Conservation (phyloP, 2,329 filamentous ascomycete species). For the Epichloe sibirici region DNA sequence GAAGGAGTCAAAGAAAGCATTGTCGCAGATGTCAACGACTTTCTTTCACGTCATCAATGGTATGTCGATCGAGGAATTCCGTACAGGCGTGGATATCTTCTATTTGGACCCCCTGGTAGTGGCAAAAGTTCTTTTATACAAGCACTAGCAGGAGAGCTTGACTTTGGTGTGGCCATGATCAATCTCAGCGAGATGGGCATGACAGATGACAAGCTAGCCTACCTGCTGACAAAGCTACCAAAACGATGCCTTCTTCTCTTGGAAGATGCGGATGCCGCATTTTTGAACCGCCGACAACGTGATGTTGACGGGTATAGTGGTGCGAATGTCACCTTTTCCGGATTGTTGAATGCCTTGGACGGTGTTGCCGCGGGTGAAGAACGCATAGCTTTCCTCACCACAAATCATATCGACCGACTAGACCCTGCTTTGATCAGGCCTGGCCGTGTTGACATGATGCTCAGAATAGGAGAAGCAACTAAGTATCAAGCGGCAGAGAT, state of each 20-base stretch:
- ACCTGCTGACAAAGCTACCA: constrained; percentile 75
- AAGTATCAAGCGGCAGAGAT: constrained; percentile 73
- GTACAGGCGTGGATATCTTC: constrained; percentile 76
- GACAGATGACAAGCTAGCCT: constrained; percentile 79
- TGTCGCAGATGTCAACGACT: constrained; percentile 70
- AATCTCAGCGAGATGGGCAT: constrained; percentile 83
- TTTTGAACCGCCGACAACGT: constrained; percentile 64
- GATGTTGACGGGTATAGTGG: constrained; percentile 77
- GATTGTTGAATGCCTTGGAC: constrained; percentile 73
- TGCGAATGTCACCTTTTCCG: constrained; percentile 87
- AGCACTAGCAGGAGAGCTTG: constrained; percentile 80
- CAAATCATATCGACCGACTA: constrained; percentile 82
- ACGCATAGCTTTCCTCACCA: constrained; percentile 84
- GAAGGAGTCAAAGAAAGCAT: constrained; percentile 72
- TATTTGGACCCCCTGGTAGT: constrained; percentile 81
- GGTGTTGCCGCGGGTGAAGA: constrained; percentile 93
- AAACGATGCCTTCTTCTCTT: constrained; percentile 70
- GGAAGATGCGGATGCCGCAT: constrained; percentile 87
- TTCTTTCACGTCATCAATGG: constrained; percentile 69
- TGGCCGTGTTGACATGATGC: constrained; percentile 85
- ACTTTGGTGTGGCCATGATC: constrained; percentile 85
- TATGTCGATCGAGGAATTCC: constrained; percentile 92
- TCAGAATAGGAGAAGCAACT: constrained; percentile 79
- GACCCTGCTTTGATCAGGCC: constrained; percentile 84
- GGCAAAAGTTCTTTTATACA: constrained; percentile 96